Evolutionary conservation across 1,284 basidiomycete species (phyloP).

Genomic region (Sutorius eximius): DNA sequence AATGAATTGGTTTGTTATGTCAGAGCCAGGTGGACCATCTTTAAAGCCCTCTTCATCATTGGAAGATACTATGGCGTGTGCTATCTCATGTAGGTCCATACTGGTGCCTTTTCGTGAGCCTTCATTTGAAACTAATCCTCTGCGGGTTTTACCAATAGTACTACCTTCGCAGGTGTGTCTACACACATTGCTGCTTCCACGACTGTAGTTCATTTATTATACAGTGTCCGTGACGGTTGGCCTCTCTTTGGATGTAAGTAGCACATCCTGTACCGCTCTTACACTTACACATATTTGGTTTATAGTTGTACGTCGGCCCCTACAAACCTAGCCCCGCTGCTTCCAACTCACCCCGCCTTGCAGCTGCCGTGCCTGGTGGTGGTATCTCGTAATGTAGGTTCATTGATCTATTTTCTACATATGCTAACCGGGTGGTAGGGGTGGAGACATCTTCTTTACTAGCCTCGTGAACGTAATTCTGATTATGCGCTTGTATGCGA

Average conservation of each 20-base stretch:
- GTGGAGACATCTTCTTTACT: constrained; percentile 2
- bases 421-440: background rate
- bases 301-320: constrained; percentile 2
- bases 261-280: no score
- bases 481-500: constrained; percentile 5
- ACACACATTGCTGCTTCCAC: background rate
- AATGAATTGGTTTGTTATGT: background rate
- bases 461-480: constrained; percentile 5
- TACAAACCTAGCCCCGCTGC: background rate
- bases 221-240: background rate
- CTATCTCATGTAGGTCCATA: background rate
- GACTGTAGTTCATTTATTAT: background rate
- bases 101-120: background rate
- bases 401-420: background rate
- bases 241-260: background rate
- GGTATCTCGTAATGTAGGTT: background rate
- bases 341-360: background rate
- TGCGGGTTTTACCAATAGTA: background rate
- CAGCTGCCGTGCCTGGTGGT: constrained; percentile 4
- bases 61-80: background rate
- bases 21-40: no score
- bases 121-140: background rate
- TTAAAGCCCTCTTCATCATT: background rate
- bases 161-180: background rate
- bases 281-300: background rate